A percentile compares a stretch with the other conserved stretches of the same genome.
Evolutionary conservation across 345 rosid species (phyloP).

Genomic region (Brassica rapa): DNA sequence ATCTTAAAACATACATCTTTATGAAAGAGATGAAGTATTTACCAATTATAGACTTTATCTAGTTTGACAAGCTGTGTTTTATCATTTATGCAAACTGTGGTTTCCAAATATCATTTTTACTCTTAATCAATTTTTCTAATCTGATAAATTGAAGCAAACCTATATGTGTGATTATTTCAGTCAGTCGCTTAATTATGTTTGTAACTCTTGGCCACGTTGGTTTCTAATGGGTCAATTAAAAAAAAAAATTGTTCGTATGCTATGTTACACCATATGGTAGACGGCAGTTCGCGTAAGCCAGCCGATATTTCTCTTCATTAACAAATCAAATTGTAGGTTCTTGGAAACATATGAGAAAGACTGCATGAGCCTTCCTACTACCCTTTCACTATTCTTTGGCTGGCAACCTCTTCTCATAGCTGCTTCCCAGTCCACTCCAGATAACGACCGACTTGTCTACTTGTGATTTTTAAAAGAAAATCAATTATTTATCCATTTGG

Average conservation of each 20-base stretch:
- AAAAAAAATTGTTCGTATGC: background rate
- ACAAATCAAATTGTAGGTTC: slow-evolving; percentile 4
- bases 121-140: background rate
- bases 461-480: background rate
- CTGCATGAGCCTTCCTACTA: slow-evolving; percentile 28
- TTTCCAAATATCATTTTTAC: background rate
- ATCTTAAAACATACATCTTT: too few species aligned
- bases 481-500: background rate
- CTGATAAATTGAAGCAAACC: background rate
- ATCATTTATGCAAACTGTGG: background rate
- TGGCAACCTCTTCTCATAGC: slow-evolving; percentile 21
- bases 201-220: background rate
- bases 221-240: background rate
- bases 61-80: background rate
- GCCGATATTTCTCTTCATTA: background rate
- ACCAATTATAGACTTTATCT: too few species aligned
- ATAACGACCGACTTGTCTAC: slow-evolving; percentile 12
- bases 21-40: too few species aligned
- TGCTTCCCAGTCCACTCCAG: slow-evolving; percentile 24
- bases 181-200: background rate
- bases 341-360: background rate
- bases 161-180: background rate
- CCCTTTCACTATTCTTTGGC: slow-evolving; percentile 14
- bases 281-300: background rate
- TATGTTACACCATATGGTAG: background rate